Base-by-base conservation (phyloP, 2,329 filamentous ascomycete genomes). In the Dactylellina sp. region DNA sequence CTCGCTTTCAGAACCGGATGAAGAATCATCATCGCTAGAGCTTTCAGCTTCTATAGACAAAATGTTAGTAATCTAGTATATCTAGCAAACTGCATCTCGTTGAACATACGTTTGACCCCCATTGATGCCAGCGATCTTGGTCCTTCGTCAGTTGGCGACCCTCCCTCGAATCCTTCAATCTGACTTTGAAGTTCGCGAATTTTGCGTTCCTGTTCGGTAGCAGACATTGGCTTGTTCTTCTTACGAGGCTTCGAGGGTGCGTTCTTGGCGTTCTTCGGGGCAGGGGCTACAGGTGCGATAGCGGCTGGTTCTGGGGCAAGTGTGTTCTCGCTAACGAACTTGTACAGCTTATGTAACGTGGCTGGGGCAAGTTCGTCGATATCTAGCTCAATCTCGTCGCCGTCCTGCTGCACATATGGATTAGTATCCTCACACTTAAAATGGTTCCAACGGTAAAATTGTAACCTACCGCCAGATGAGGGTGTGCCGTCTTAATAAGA, bases 401-500 rank as follows among this genome's bases (percentile, higher is more conserved):
- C 81, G 76, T 85, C 83, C 78, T 84, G 81, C 35, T 82, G 80
- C 24, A 44, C 2, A 32, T 12, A 7, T 9, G 18, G 9, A 42
- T 52, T 44, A 71, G 46, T 1, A 25, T 63, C 52, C 20, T 14
- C 32, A 16, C 6, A 18, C 11, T 7, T 16, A 59, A 44, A 9
- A 39, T n/a, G 37, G 56, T 46, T 40, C 7, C 11, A 52, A 16
- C 12, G 37, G n/a, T 2, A 24, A 9, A 20, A 24, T 39, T 12
- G 7, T 32, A 56, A 66, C 70, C 62, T 75, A 50, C 71, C 18
- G 62, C 59, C 83, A 95, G 84, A 84, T 90, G 84, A 82, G 91
- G 83, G 84, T 91, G 81, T 77, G 96, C 94, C 76, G 88, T 88
- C 80, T 96, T 92, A 79, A 99, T 98, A 75, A 98, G 93, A 71